These are phyloP conservation scores for Lachancea nothofagi DNA, from an alignment of 805 yeast genomes.

Conservation along the genomic window DNA sequence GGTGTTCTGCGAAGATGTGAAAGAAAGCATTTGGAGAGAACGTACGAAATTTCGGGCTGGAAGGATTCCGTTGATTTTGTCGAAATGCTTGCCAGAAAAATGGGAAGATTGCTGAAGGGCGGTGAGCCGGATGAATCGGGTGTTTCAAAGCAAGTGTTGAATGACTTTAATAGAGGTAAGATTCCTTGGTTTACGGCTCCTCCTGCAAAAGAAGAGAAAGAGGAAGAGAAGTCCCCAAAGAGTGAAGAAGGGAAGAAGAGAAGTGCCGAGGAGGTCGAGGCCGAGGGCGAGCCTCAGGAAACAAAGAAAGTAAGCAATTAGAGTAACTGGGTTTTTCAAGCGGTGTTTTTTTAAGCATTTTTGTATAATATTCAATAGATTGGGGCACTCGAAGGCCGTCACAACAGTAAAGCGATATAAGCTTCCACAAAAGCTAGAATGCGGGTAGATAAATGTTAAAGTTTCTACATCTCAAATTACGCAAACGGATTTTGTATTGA, in stretches of 20 bases:
- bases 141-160: conserved; percentile 81
- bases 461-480: too few relatives aligned
- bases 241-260: conserved; percentile 21
- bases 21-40: conserved; percentile 85
- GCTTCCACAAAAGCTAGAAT: too few relatives aligned
- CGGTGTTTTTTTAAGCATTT: conserved; percentile 1
- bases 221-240: conserved; percentile 37
- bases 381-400: background rate
- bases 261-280: conserved; percentile 6
- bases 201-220: conserved; percentile 62
- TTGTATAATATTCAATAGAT: conserved; percentile 4
- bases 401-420: background rate
- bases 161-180: conserved; percentile 94
- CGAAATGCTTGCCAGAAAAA: conserved; percentile 86
- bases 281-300: conserved; percentile 10
- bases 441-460: too few relatives aligned
- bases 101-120: conserved; percentile 88
- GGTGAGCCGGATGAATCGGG: conserved; percentile 97
- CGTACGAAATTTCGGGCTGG: conserved; percentile 95
- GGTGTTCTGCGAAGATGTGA: conserved; percentile 81
- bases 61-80: conserved; percentile 68
- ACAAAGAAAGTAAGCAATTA: conserved; percentile 7
- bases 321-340: background rate
- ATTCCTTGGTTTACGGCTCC: conserved; percentile 98
- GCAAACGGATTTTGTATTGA: too few relatives aligned